A percentile compares a stretch with the other conserved stretches of the same genome.
These are phyloP conservation scores for Botrytis porri DNA, from an alignment of 2,329 filamentous ascomycete genomes.

Conservation along the genomic window DNA sequence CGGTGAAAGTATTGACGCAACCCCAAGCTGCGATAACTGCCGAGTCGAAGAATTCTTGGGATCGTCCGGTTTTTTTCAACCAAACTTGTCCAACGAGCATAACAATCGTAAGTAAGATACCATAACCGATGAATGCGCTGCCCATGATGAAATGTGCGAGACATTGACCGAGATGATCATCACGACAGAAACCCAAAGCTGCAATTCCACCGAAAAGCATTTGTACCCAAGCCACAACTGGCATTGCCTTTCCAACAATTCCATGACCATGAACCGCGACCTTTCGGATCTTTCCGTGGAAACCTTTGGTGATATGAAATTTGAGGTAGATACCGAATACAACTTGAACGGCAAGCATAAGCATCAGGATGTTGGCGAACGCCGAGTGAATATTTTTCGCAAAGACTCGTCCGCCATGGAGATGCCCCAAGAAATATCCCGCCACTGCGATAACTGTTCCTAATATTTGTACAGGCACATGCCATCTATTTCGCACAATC, in stretches of 20 bases:
- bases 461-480: slow-evolving; percentile 81
- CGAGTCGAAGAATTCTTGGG: slow-evolving; percentile 96
- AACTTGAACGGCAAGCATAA: slow-evolving; percentile 74
- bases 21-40: slow-evolving; percentile 91
- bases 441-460: slow-evolving; percentile 73
- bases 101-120: slow-evolving; percentile 79
- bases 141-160: slow-evolving; percentile 99
- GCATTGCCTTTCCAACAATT: slow-evolving; percentile 81
- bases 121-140: slow-evolving; percentile 91
- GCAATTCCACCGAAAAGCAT: slow-evolving; percentile 97
- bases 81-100: slow-evolving; percentile 86
- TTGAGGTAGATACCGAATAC: slow-evolving; percentile 82
- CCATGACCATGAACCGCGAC: slow-evolving; percentile 72
- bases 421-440: slow-evolving; percentile 88
- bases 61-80: slow-evolving; percentile 77
- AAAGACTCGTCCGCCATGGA: slow-evolving; percentile 87
- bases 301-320: slow-evolving; percentile 80
- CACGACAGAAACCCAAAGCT: slow-evolving; percentile 85
- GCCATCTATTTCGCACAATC: slow-evolving; percentile 89
- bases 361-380: slow-evolving; percentile 78
- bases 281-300: slow-evolving; percentile 74
- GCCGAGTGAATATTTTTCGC: slow-evolving; percentile 73
- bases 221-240: slow-evolving; percentile 83
- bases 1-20: slow-evolving; percentile 96
- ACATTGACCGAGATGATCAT: slow-evolving; percentile 88